Conservation (phyloP, 202 grass and related monocot species). For the Digitaria exilis region DNA sequence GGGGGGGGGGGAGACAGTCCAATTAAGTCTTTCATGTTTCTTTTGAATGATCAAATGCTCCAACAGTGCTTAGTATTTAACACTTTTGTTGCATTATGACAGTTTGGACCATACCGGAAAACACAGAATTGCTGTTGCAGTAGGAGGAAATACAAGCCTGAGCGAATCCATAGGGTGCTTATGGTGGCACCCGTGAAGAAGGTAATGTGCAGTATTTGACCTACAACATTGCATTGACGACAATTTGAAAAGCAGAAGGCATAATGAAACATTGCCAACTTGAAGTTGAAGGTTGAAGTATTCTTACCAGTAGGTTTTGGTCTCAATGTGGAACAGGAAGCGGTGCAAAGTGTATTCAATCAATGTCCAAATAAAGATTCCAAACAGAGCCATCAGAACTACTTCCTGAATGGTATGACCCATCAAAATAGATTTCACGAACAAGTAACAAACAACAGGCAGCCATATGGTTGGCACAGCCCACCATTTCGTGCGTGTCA, state of each 20-base stretch:
- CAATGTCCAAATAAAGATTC: slow-evolving; percentile 85
- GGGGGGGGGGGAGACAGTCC: no score
- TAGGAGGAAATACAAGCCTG: slow-evolving; percentile 85
- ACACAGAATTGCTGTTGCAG: slow-evolving; percentile 78
- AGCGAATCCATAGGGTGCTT: slow-evolving; percentile 93
- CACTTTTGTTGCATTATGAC: neutral
- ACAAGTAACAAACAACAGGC: slow-evolving; percentile 70
- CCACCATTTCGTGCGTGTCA: slow-evolving; percentile 90
- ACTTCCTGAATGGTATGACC: slow-evolving; percentile 64
- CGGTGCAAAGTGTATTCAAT: slow-evolving; percentile 90
- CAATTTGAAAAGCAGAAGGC: slow-evolving; percentile 2
- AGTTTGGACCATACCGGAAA: slow-evolving; percentile 52
- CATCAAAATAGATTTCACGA: slow-evolving; percentile 64
- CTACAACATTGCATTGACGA: slow-evolving; percentile 42
- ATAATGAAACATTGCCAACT: neutral
- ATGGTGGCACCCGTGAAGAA: slow-evolving; percentile 91
- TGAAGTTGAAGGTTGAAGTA: slow-evolving; percentile 27
- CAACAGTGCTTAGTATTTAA: neutral
- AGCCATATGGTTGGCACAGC: slow-evolving; percentile 88
- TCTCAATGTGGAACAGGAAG: slow-evolving; percentile 86
- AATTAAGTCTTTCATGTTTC: slow-evolving; percentile 26
- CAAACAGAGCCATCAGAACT: slow-evolving; percentile 52
- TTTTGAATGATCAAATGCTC: neutral
- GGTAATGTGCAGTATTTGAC: slow-evolving; percentile 80
- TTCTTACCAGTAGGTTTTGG: slow-evolving; percentile 72